Percentiles rank a stretch among this genome's conserved stretches.
Conservation (phyloP, 768 basidiomycete species). For the Lactarius vividus region DNA sequence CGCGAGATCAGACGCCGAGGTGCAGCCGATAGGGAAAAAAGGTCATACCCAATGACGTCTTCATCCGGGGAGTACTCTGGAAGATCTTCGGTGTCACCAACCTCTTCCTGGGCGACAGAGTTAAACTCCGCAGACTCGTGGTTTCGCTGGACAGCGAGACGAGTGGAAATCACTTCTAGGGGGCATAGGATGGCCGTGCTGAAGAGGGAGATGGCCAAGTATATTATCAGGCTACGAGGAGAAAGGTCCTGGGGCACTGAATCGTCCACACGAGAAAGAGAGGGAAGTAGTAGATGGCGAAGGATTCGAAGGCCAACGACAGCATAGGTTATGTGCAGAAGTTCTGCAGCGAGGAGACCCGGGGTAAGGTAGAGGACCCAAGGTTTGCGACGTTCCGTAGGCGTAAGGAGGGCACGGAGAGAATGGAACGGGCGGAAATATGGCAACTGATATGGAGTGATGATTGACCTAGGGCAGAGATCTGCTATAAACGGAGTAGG, state of each 20-base stretch:
- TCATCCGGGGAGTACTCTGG: constrained; percentile 67
- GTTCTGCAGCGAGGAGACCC: constrained; percentile 48
- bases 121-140: constrained; percentile 74
- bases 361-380: constrained; percentile 84
- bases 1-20: constrained; percentile 5
- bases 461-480: constrained; percentile 58
- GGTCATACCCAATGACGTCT: constrained; percentile 77
- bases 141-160: constrained; percentile 82
- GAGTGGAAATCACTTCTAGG: constrained; percentile 74
- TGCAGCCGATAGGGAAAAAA: not conserved
- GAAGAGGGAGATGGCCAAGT: constrained; percentile 52
- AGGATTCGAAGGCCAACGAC: constrained; percentile 44
- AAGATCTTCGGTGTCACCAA: constrained; percentile 57
- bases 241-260: constrained; percentile 45
- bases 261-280: constrained; percentile 40
- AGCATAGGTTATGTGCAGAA: constrained; percentile 45
- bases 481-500: not conserved
- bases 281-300: constrained; percentile 57
- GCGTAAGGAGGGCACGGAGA: constrained; percentile 70
- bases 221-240: constrained; percentile 49
- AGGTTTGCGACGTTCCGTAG: constrained; percentile 73
- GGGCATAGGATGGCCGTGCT: constrained; percentile 65
- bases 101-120: constrained; percentile 70
- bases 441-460: constrained; percentile 74
- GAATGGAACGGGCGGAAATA: constrained; percentile 57